Base-by-base conservation (phyloP, 306 rosid species). In the Citrullus amarus region DNA sequence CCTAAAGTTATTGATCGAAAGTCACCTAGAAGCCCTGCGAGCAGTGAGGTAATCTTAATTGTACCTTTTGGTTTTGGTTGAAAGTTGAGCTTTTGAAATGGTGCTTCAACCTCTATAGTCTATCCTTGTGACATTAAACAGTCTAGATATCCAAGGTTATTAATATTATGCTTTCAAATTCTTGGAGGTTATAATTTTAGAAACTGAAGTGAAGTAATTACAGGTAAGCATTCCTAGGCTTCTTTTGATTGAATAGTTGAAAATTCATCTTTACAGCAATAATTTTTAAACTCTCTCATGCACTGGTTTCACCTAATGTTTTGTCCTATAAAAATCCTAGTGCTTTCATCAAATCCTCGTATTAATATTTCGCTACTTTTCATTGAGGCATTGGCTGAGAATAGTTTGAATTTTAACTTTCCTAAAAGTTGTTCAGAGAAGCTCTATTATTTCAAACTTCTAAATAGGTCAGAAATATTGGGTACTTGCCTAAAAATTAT, bases 11-110 rank as follows among this genome's bases (percentile, higher is more conserved):
- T 30, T 11, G 93, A 92, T 74, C 92, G 97, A 20, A 86, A 75
- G 83, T 96, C 99, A 22, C 97, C 99, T 4, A 83, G 93, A 84
- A 92, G 97, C 84, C 93, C 97, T 0, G 82, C 86, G 76, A 82
- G 89, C n/a, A 80, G 88, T 8, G 98, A 96, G 99, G 99, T 92
- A 89, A 56, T 71, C 68, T 53, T 41, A 13, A 69, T 60, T 51
- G 41, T 62, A 25, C 38, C 71, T 6, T 81, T 30, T 28, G 59
- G 32, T 63, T 63, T 68, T 81, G 17, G 83, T 17, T 30, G 22
- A 17, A 25, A 65, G 62, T 77, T 76, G 79, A 36, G 43, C 53
- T 84, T 76, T 41, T n/a, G 79, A 60, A 25, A 77, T 61, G 38
- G 70, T 63, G 28, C 55, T 84, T 75, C 51, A 65, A 36, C 25